A percentile compares a stretch with the other conserved stretches of the same genome.
Conservation (phyloP, 208 protist genomes). For the Zelonia costaricensis region DNA sequence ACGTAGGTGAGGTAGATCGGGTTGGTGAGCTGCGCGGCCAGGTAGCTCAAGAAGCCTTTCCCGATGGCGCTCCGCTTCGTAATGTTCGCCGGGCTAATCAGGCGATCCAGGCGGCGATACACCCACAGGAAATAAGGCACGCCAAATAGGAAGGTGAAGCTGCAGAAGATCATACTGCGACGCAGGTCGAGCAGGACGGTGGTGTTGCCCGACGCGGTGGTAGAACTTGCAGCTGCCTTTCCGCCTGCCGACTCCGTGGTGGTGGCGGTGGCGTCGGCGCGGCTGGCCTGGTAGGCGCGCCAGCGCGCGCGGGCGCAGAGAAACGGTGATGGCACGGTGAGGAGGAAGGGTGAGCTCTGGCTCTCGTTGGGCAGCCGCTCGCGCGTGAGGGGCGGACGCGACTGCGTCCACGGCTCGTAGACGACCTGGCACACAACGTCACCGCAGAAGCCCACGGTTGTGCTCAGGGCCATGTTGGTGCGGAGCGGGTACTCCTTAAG, state of each 20-base stretch:
- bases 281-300: background rate
- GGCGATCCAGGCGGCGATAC: constrained; percentile 49
- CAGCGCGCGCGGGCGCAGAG: constrained; percentile 18
- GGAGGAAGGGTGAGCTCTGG: constrained; percentile 37
- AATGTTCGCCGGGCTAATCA: constrained; percentile 42
- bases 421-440: constrained; percentile 73
- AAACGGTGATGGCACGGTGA: constrained; percentile 45
- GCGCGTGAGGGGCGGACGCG: constrained; percentile 30
- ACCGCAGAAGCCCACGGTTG: constrained; percentile 61
- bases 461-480: constrained; percentile 64
- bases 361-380: constrained; percentile 41
- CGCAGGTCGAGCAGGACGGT: constrained; percentile 64
- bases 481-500: constrained; percentile 50
- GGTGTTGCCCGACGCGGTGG: constrained; percentile 12
- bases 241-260: too few relatives aligned
- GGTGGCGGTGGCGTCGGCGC: background rate
- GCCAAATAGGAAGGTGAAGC: constrained; percentile 70
- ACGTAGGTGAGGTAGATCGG: constrained; percentile 74
- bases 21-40: constrained; percentile 56
- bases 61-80: constrained; percentile 53
- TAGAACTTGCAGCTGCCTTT: too few relatives aligned
- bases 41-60: constrained; percentile 76
- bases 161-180: constrained; percentile 79
- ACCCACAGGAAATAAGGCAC: constrained; percentile 67
- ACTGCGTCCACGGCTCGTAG: constrained; percentile 53